A percentile compares a stretch with the other conserved stretches of the same genome.
Evolutionary conservation across 208 protist species (phyloP).

Genomic region (Balamuthia mandrillaris): DNA sequence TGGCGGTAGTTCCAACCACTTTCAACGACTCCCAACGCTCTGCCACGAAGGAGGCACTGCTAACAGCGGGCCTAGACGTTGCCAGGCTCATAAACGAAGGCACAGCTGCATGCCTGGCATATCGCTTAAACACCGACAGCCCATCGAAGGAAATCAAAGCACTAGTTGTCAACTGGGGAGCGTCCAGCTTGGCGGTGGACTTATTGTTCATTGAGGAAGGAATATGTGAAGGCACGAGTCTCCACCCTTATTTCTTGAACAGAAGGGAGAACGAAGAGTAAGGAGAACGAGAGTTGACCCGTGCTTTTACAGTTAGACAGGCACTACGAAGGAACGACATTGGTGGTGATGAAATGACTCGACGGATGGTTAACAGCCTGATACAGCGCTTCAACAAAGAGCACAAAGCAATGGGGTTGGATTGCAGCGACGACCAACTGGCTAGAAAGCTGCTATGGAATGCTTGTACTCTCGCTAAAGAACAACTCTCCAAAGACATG

Average conservation of each 20-base stretch:
- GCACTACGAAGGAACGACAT: constrained; percentile 91
- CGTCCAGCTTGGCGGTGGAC: constrained; percentile 96
- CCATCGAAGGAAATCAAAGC: constrained; percentile 76
- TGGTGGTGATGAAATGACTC: constrained; percentile 97
- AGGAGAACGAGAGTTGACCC: not conserved
- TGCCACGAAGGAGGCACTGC: no score
- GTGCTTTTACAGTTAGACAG: constrained; percentile 47
- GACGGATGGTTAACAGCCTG: constrained; percentile 94
- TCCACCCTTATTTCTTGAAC: not conserved
- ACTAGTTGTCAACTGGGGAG: constrained; percentile 96
- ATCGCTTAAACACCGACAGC: no score
- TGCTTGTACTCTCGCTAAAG: no score
- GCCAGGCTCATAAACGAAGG: no score
- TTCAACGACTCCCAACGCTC: no score
- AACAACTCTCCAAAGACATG: no score
- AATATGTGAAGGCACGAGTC: constrained; percentile 97
- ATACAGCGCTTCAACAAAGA: constrained; percentile 91
- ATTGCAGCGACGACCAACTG: not conserved
- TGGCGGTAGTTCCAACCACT: no score
- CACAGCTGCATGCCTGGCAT: no score
- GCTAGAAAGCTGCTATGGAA: no score
- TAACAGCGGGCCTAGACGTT: no score
- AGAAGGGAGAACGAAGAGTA: not conserved
- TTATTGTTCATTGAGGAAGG: constrained; percentile 96
- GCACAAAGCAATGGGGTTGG: constrained; percentile 53